Conservation (phyloP, 208 protist species). For the Crithidia bombi region DNA sequence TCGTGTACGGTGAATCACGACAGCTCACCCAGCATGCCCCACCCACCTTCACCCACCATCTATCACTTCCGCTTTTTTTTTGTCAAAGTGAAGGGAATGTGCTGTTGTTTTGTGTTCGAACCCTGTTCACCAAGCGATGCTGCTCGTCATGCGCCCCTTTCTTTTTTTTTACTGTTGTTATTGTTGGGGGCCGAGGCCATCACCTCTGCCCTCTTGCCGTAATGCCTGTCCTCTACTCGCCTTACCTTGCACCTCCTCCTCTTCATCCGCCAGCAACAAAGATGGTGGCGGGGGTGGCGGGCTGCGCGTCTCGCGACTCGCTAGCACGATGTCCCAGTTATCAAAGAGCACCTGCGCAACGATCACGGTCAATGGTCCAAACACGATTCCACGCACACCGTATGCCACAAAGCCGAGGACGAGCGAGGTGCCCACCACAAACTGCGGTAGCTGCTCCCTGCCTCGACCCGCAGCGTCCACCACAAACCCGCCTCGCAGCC, state of each 20-base stretch:
- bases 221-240: not conserved
- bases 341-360: conserved; percentile 76
- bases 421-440: conserved; percentile 61
- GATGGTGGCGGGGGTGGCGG: not conserved
- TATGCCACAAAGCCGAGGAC: conserved; percentile 73
- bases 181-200: too few species aligned
- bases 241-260: conserved; percentile 3
- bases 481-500: conserved; percentile 40
- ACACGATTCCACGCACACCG: conserved; percentile 62
- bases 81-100: not conserved
- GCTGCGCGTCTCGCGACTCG: not conserved
- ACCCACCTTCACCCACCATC: not conserved
- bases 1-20: too few species aligned
- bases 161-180: too few species aligned
- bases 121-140: too few species aligned
- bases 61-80: not conserved
- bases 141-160: too few species aligned
- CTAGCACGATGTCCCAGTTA: conserved; percentile 67
- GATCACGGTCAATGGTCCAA: conserved; percentile 76
- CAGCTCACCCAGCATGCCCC: too few species aligned
- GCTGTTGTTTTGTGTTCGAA: not conserved
- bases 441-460: conserved; percentile 51
- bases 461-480: conserved; percentile 30
- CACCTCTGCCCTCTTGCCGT: too few species aligned
- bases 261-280: conserved; percentile 7